Evolutionary conservation across 306 rosid species (phyloP), one percentile per base, ranked within the genome.

Genomic region (Ziziphus jujuba): DNA sequence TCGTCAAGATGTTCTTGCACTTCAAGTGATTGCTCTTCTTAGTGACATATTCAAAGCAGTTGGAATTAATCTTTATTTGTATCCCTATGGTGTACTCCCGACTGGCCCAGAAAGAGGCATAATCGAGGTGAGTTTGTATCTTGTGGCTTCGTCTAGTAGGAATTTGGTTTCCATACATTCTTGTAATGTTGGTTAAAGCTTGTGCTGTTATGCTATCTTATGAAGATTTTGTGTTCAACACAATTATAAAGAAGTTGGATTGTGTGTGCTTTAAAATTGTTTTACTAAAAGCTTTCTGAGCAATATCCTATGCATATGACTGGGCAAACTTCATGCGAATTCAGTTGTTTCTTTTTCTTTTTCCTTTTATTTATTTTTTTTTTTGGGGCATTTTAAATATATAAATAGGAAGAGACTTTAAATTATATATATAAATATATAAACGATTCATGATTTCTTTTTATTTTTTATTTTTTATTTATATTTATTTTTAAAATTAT

Each of bases 1-100:
- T 80, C 87, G 99, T 68, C 99, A 93, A 84, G 99, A 93, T 77
- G 96, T 93, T 75, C 97, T 93, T 71, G 99, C 99, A 72, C 96
- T 93, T 81, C 99, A 93, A 90, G 97, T 93, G 70, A 93, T 93
- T 76, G 50, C 99, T 22, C 95, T 93, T 69, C 95, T 93, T 59
- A 82, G 99, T 80, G 99, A 90, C 84, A 81, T 90, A 80, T 93
- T 90, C 88, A 82, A 81, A 84, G 91, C 99, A 5, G 88, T 88
- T 67, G 99, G 99, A 67, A 28, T 93, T 73, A 84, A 93, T 71
- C 96, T 93, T 62, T 93, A 90, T 80, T 73, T 93, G 65, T 93
- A 74, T 82, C 99, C 99, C 15, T 93, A 93, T 60, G 99, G 96
- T 65, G 99, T 93, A 49, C 96, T 93, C 54, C 99, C 99, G 5